Evolutionary conservation across 257 asterid genomes (phyloP).

Genomic region (Prunella vulgaris): DNA sequence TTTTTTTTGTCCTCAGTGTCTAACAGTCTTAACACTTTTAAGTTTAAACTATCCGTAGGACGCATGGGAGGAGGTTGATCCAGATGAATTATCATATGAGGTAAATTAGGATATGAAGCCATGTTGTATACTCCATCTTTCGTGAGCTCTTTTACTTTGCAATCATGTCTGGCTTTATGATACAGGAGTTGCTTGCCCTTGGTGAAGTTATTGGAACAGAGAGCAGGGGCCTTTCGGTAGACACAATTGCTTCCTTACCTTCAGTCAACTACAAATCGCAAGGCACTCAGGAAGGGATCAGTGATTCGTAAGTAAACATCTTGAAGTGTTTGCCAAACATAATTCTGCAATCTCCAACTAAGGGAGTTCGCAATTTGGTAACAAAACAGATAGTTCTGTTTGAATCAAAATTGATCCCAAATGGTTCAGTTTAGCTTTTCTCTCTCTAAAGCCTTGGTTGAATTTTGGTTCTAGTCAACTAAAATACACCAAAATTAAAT

Average conservation of each 20-base stretch:
- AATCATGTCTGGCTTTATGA: slow-evolving; percentile 16
- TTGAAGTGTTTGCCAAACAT: slow-evolving; percentile 18
- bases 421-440: neutral
- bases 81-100: slow-evolving; percentile 92
- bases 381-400: neutral
- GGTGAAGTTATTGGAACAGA: slow-evolving; percentile 95
- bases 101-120: slow-evolving; percentile 31
- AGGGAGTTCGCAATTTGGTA: neutral
- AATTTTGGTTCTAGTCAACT: neutral
- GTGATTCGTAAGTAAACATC: slow-evolving; percentile 68
- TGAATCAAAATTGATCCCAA: neutral
- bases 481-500: neutral
- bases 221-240: slow-evolving; percentile 93
- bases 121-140: neutral
- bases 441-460: neutral
- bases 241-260: slow-evolving; percentile 78
- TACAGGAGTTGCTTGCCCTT: slow-evolving; percentile 86
- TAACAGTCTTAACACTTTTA: slow-evolving; percentile 5
- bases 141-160: neutral
- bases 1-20: neutral
- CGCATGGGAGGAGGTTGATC: slow-evolving; percentile 88
- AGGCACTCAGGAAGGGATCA: slow-evolving; percentile 48
- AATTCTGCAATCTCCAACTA: slow-evolving; percentile 8
- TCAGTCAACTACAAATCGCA: slow-evolving; percentile 59
- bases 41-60: slow-evolving; percentile 49